Conservation (phyloP, 2,329 filamentous ascomycete species). For the Sclerotinia spermophila region DNA sequence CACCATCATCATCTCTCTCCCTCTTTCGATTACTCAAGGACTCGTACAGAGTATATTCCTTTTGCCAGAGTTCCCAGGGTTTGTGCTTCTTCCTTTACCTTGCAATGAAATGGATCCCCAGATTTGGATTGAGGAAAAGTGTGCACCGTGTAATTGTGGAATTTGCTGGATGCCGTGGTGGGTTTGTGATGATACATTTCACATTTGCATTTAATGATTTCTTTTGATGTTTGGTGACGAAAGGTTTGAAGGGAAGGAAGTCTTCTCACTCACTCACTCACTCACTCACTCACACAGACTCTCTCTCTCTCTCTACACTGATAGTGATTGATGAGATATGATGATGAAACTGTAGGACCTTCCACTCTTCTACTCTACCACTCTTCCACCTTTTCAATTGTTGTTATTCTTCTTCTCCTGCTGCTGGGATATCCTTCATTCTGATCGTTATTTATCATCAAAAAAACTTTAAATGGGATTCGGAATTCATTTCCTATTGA, state of each 20-base stretch:
- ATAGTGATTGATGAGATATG: background rate
- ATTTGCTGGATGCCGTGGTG: background rate
- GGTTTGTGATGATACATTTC: too few relatives aligned
- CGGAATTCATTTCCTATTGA: background rate
- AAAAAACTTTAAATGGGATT: background rate
- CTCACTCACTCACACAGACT: too few relatives aligned
- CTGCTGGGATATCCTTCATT: background rate
- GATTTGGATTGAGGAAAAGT: background rate
- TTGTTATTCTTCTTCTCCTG: background rate
- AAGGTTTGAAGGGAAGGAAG: background rate
- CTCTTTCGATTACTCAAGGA: background rate
- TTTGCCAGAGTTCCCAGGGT: background rate
- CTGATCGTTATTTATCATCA: background rate
- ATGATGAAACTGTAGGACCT: background rate
- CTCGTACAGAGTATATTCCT: background rate
- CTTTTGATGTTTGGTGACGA: background rate
- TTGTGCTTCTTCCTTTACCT: background rate
- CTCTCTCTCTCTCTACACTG: background rate
- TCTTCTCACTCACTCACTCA: too few relatives aligned
- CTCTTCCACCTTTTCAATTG: background rate
- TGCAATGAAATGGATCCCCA: background rate
- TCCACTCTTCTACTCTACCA: background rate
- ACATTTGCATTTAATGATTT: background rate
- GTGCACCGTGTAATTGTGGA: constrained; percentile 2
- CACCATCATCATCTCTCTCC: background rate